A percentile compares a stretch with the other conserved stretches of the same genome.
These are phyloP conservation scores for Solanum chiquidenum DNA, from an alignment of 257 asterid species.

Conservation along the genomic window DNA sequence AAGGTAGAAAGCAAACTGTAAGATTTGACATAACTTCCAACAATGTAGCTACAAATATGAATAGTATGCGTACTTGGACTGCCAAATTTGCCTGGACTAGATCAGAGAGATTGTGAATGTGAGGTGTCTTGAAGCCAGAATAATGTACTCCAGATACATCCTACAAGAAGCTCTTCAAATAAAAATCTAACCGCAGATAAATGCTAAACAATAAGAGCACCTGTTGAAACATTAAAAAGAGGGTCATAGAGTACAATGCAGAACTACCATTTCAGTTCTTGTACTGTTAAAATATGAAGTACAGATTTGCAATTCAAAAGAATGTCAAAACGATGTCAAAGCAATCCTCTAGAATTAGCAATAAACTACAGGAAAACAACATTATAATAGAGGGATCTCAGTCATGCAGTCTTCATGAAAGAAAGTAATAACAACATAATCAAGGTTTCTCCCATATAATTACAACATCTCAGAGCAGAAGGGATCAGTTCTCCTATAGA, in stretches of 20 bases:
- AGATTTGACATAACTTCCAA: not conserved
- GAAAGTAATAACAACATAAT: not conserved
- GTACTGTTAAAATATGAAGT: not conserved
- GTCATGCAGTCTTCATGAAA: not conserved
- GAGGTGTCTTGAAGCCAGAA: slow-evolving; percentile 70
- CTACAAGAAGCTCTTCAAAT: slow-evolving; percentile 32
- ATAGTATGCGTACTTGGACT: slow-evolving; percentile 39
- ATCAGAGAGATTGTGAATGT: slow-evolving; percentile 90
- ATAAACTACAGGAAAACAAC: not conserved
- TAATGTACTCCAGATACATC: slow-evolving; percentile 71
- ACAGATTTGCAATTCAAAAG: not conserved
- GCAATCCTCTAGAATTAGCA: not conserved
- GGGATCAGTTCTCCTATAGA: not conserved
- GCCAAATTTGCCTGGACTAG: slow-evolving; percentile 80
- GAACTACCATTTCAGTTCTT: not conserved
- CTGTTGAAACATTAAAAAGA: not conserved
- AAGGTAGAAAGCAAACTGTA: not conserved
- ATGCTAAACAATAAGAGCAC: not conserved
- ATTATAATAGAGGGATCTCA: not conserved
- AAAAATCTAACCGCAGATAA: not conserved
- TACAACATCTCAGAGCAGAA: not conserved
- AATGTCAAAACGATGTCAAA: not conserved
- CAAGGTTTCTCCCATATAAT: not conserved
- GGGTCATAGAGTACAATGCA: not conserved
- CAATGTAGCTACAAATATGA: not conserved